Percentiles rank a stretch among this genome's conserved stretches.
phyloP scores from a whole-genome alignment of 2,329 filamentous ascomycete genomes.

The Claviceps maximensis region DNA sequence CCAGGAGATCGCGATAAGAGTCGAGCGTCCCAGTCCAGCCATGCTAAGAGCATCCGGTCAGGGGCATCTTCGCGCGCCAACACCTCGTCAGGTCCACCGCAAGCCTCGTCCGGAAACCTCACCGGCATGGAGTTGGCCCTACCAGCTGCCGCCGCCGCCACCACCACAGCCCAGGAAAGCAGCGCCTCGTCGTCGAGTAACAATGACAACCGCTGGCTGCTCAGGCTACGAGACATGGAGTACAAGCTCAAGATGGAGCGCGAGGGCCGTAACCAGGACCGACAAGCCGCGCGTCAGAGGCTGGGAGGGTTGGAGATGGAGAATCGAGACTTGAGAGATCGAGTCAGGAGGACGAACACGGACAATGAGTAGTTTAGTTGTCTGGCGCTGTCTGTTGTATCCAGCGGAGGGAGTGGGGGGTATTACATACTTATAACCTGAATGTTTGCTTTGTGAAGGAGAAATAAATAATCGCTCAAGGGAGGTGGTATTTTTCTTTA shows the following conservation, averaged over 20 bases:
- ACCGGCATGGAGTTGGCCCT: slow-evolving; percentile 17
- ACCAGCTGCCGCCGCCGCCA: not conserved
- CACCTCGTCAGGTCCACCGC: slow-evolving; percentile 16
- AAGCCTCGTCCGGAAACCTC: slow-evolving; percentile 11
- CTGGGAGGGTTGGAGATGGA: slow-evolving; percentile 63
- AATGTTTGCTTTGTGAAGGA: not conserved
- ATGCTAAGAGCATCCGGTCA: slow-evolving; percentile 17
- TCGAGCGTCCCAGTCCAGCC: slow-evolving; percentile 19
- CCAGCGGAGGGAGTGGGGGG: not conserved
- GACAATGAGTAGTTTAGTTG: slow-evolving; percentile 6
- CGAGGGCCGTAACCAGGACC: slow-evolving; percentile 73
- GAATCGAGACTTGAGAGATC: slow-evolving; percentile 54
- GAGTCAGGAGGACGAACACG: slow-evolving; percentile 33
- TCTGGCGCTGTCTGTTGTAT: not conserved
- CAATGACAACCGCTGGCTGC: slow-evolving; percentile 66
- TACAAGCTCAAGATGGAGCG: slow-evolving; percentile 78
- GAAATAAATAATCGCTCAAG: too few species aligned
- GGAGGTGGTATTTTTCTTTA: too few species aligned
- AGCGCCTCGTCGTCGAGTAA: slow-evolving; percentile 7
- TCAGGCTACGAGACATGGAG: slow-evolving; percentile 78
- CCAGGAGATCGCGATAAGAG: slow-evolving; percentile 33
- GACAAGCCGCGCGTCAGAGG: slow-evolving; percentile 67
- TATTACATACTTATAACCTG: too few species aligned
- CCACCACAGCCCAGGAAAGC: slow-evolving; percentile 7
- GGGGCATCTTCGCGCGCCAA: slow-evolving; percentile 18